Base-by-base conservation (phyloP, 441 rosid genomes). In the Erodium chrysanthum region DNA sequence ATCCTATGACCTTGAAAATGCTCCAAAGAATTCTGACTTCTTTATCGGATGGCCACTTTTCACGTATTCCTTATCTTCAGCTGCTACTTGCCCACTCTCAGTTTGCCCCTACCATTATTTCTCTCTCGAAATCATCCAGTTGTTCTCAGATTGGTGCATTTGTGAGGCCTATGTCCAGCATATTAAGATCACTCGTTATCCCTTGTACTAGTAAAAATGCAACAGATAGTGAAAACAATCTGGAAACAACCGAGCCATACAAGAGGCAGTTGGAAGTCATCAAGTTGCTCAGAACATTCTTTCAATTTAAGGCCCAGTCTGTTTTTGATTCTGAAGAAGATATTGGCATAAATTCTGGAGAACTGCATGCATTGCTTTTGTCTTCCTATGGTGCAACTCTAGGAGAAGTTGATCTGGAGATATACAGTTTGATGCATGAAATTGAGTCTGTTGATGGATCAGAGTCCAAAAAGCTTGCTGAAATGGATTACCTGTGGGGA, bases 311-410 rank as follows among this genome's bases (percentile, higher is more conserved):
- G 25, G 35, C 67, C 68, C 74, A 56, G 27, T 37, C 64, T 59
- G 75, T 74, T 48, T 63, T 60, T 79, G 77, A 72, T 75, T 82
- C 77, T 73, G 82, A 71, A 74, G 78, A 79, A 62, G 88, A 84
- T 68, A 66, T 68, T 74, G 85, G 82, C 65, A 70, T 95, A 70
- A 84, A 90, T 85, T 81, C 84, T 50, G 85, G 73, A 80, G 94
- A 86, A 72, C 79, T 95, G 68, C 81, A 80, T 67, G 75, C 78
- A 9, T 82, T 91, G 80, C 91, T 95, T 75, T 79, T 87, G 79
- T 83, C 89, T 82, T 88, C 96, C 64, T 95, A 95, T 81, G 89
- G 91, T 75, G 99, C 95, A 66, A 91, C 96, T 10, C 80, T 88
- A 6, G 52, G 88, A 78, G 86, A 88, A 71, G 76, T 80, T 73